Evolutionary conservation across 2,329 filamentous ascomycete species (phyloP).

Genomic region (Scedosporium dehoogii): DNA sequence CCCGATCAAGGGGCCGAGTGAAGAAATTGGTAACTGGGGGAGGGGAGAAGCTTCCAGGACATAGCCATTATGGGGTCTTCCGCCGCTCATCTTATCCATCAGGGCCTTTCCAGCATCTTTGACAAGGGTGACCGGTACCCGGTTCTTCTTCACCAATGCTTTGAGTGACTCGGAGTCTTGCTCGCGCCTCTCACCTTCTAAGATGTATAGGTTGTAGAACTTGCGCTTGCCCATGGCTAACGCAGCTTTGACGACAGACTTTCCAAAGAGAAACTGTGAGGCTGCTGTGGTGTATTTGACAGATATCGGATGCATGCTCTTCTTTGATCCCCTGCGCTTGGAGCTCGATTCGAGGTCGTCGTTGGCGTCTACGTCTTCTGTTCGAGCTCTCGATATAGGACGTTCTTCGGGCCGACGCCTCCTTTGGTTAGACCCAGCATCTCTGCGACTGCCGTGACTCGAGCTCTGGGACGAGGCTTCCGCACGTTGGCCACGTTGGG

Average conservation of each 20-base stretch:
- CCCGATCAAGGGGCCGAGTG: conserved; percentile 40
- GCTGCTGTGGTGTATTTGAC: conserved; percentile 65
- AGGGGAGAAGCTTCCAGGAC: conserved; percentile 80
- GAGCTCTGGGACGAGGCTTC: too few relatives aligned
- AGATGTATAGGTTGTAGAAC: conserved; percentile 77
- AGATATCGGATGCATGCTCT: conserved; percentile 17
- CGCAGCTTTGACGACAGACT: conserved; percentile 70
- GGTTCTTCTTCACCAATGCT: conserved; percentile 33
- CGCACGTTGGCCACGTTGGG: background rate
- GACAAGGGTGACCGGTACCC: conserved; percentile 49
- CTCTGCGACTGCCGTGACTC: too few relatives aligned
- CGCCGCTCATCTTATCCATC: conserved; percentile 74
- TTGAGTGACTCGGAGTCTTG: conserved; percentile 36
- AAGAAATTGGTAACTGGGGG: conserved; percentile 57
- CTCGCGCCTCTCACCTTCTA: conserved; percentile 46
- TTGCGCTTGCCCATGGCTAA: conserved; percentile 57
- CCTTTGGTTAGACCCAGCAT: too few relatives aligned
- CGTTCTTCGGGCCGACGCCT: too few relatives aligned
- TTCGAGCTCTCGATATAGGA: background rate
- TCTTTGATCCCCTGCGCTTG: background rate
- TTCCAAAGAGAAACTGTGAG: conserved; percentile 86
- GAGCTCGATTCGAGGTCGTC: background rate
- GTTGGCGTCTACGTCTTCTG: background rate
- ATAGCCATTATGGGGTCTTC: conserved; percentile 81
- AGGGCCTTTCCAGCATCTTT: conserved; percentile 51